These are phyloP conservation scores for Pseudozyma pruni DNA, from an alignment of 1,284 basidiomycete genomes.

Conservation along the genomic window DNA sequence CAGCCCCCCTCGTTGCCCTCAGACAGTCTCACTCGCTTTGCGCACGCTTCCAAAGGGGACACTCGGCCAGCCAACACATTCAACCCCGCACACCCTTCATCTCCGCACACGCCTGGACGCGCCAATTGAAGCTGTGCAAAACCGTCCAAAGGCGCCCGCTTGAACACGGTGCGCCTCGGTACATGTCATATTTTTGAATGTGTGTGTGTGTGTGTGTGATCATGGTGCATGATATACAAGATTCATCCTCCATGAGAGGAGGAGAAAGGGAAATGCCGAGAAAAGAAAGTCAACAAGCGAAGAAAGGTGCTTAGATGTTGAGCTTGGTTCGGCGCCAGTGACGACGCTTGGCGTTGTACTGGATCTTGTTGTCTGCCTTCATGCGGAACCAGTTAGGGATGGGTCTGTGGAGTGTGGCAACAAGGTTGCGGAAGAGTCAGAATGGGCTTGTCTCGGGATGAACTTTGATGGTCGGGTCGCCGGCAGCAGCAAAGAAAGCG, in stretches of 20 bases:
- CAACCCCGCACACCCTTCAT: too few relatives aligned
- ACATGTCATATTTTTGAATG: too few relatives aligned
- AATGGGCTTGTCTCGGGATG: neutral
- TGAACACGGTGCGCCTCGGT: too few relatives aligned
- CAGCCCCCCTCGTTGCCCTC: too few relatives aligned
- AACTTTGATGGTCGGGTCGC: too few relatives aligned
- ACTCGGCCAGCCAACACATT: too few relatives aligned
- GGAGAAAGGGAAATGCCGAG: neutral
- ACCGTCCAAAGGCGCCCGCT: too few relatives aligned
- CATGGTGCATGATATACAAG: neutral
- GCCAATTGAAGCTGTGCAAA: too few relatives aligned
- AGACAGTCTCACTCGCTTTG: too few relatives aligned
- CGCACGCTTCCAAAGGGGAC: too few relatives aligned
- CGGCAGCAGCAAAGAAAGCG: too few relatives aligned
- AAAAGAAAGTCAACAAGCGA: neutral
- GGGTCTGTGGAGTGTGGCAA: slow-evolving; percentile 73
- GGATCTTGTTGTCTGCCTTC: slow-evolving; percentile 94
- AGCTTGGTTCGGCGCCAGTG: slow-evolving; percentile 68
- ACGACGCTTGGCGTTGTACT: slow-evolving; percentile 72
- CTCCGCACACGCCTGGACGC: too few relatives aligned
- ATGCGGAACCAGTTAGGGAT: slow-evolving; percentile 99
- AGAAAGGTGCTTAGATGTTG: slow-evolving; percentile 51
- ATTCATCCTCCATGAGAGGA: neutral
- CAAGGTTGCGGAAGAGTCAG: slow-evolving; percentile 8
- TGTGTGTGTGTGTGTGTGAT: neutral